Conservation (phyloP, 1,284 basidiomycete genomes). For the Pyrrhoderma lamaoense region DNA sequence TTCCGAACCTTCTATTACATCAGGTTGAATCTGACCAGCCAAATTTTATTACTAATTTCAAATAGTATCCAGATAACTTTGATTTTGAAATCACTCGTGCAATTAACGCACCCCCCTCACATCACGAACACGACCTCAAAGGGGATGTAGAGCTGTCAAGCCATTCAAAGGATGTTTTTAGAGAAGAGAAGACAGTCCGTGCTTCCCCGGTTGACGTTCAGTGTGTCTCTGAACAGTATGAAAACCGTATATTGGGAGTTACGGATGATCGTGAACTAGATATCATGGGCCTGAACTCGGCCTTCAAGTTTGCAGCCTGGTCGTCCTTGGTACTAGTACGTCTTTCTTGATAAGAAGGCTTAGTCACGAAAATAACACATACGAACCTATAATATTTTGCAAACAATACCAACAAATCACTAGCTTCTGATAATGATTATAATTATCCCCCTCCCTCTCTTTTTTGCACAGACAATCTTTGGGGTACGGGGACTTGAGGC, state of each 20-base stretch:
- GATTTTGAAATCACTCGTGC: constrained; percentile 73
- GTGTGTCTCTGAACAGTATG: constrained; percentile 26
- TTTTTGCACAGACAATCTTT: constrained; percentile 73
- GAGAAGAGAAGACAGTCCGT: constrained; percentile 36
- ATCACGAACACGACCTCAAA: constrained; percentile 17
- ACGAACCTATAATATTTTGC: no score
- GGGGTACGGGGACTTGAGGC: constrained; percentile 60
- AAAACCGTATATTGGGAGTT: constrained; percentile 28
- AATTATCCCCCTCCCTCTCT: constrained; percentile 75
- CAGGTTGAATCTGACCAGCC: not conserved
- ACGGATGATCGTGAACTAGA: constrained; percentile 54
- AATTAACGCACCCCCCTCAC: constrained; percentile 45
- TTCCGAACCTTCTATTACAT: constrained; percentile 22
- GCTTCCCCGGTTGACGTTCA: constrained; percentile 24
- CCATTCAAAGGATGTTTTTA: constrained; percentile 23
- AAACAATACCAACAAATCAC: not conserved
- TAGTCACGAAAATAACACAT: not conserved
- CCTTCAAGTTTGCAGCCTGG: constrained; percentile 72
- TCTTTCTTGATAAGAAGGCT: constrained; percentile 12
- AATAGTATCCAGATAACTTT: constrained; percentile 73
- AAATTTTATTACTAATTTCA: not conserved
- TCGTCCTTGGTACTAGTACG: constrained; percentile 61
- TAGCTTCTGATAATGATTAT: constrained; percentile 62
- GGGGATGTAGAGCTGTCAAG: constrained; percentile 20
- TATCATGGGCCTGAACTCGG: constrained; percentile 52